These are phyloP conservation scores for Artemisia argyi DNA, from an alignment of 129 eudicot species.

Conservation along the genomic window DNA sequence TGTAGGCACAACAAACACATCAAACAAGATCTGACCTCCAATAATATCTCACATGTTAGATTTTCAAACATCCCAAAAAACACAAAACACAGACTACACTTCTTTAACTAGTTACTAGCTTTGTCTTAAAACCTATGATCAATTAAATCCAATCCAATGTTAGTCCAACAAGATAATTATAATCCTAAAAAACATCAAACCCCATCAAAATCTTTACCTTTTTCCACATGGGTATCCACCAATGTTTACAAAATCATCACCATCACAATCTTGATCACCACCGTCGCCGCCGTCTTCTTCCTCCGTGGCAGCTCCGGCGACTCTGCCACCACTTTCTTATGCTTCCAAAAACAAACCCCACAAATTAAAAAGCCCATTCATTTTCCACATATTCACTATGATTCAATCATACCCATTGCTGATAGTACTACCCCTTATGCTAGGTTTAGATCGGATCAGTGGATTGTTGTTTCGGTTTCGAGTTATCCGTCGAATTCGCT, in stretches of 20 bases:
- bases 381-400: slow-evolving; percentile 60
- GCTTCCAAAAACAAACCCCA: slow-evolving; percentile 56
- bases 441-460: slow-evolving; percentile 63
- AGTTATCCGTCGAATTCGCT: slow-evolving; percentile 72
- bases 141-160: slow-evolving; percentile 44
- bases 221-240: slow-evolving; percentile 72
- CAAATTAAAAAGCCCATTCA: slow-evolving; percentile 38
- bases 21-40: slow-evolving; percentile 1
- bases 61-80: not conserved
- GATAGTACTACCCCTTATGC: slow-evolving; percentile 65
- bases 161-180: slow-evolving; percentile 69
- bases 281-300: slow-evolving; percentile 72
- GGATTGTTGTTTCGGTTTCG: slow-evolving; percentile 87
- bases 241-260: slow-evolving; percentile 71
- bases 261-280: slow-evolving; percentile 46
- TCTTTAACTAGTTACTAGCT: not conserved
- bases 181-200: slow-evolving; percentile 27
- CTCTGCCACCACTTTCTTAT: slow-evolving; percentile 59
- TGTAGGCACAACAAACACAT: not conserved
- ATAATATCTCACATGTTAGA: not conserved
- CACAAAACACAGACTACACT: not conserved
- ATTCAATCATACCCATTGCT: slow-evolving; percentile 41
- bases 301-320: slow-evolving; percentile 55
- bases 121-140: not conserved
- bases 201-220: slow-evolving; percentile 65